Evolutionary conservation across 2,329 filamentous ascomycete species (phyloP).

Genomic region (Colletotrichum godetiae): DNA sequence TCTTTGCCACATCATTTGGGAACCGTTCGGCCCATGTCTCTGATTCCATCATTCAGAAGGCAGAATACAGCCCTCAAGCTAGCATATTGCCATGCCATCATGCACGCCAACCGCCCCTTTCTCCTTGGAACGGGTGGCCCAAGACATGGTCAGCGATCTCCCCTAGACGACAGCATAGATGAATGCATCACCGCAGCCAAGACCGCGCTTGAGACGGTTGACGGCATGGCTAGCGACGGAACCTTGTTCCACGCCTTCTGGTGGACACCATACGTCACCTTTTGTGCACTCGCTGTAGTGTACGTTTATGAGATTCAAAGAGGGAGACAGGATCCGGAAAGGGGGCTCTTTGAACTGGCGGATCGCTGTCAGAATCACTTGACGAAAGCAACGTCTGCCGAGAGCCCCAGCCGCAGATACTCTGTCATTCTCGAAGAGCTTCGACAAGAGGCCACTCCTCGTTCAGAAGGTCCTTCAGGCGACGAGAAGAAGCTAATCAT

Average conservation of each 20-base stretch:
- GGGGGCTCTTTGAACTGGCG: slow-evolving; percentile 38
- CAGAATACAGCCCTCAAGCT: slow-evolving; percentile 66
- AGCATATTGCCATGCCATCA: slow-evolving; percentile 65
- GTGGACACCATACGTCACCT: slow-evolving; percentile 65
- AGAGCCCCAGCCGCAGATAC: slow-evolving; percentile 60
- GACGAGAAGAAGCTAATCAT: not conserved
- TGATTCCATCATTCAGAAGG: slow-evolving; percentile 57
- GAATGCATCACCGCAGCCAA: slow-evolving; percentile 61
- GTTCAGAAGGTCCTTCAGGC: slow-evolving; percentile 2
- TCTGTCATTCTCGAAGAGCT: slow-evolving; percentile 64
- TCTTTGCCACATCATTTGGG: slow-evolving; percentile 56
- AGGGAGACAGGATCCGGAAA: slow-evolving; percentile 20
- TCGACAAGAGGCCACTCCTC: slow-evolving; percentile 48
- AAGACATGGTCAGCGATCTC: slow-evolving; percentile 53
- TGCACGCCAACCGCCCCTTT: slow-evolving; percentile 66
- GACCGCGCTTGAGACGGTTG: slow-evolving; percentile 55
- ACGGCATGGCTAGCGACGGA: slow-evolving; percentile 50
- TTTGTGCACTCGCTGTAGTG: slow-evolving; percentile 64
- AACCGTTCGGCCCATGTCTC: slow-evolving; percentile 54
- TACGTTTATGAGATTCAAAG: slow-evolving; percentile 61
- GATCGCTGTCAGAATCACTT: slow-evolving; percentile 60
- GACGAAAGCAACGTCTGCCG: slow-evolving; percentile 47
- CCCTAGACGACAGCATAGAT: slow-evolving; percentile 50
- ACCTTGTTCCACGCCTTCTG: slow-evolving; percentile 54
- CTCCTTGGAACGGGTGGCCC: slow-evolving; percentile 50